Percentiles rank a stretch among this genome's conserved stretches.
Conservation (phyloP, 768 basidiomycete genomes). For the Tylopilus sp. region DNA sequence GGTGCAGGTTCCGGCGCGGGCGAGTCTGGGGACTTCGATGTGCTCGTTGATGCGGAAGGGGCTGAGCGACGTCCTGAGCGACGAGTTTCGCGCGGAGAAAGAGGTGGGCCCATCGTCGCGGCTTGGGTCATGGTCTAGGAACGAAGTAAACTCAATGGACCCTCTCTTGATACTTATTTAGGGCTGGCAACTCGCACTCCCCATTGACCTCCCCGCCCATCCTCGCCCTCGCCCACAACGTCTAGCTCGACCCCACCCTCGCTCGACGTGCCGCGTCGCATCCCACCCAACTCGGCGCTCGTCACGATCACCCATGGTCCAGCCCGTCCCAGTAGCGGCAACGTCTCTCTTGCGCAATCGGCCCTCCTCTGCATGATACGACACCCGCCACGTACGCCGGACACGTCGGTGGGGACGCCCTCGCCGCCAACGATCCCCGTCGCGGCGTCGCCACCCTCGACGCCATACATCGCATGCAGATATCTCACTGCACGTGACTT, state of each 20-base stretch:
- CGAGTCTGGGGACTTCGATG: conserved; percentile 74
- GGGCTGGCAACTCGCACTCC: conserved; percentile 31
- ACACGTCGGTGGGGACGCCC: conserved; percentile 4
- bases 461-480: conserved; percentile 14
- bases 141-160: conserved; percentile 2
- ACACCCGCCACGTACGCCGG: not conserved
- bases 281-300: not conserved
- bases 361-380: not conserved
- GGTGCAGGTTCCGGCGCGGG: conserved; percentile 45
- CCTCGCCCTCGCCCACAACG: not conserved
- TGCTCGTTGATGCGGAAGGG: conserved; percentile 61
- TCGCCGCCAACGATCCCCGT: conserved; percentile 14
- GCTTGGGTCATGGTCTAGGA: conserved; percentile 54
- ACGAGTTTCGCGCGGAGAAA: conserved; percentile 73
- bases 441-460: not conserved
- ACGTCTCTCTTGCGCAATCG: conserved; percentile 5
- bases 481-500: conserved; percentile 29
- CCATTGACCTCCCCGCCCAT: conserved; percentile 3
- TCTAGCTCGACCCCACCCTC: not conserved
- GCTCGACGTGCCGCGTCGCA: not conserved
- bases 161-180: conserved; percentile 30
- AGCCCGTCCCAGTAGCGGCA: not conserved
- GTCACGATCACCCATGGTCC: conserved; percentile 19
- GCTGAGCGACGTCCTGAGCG: conserved; percentile 74
- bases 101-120: conserved; percentile 71